phyloP scores from a whole-genome alignment of 2,329 filamentous ascomycete genomes.

The Lasiodiplodia theobromae region DNA sequence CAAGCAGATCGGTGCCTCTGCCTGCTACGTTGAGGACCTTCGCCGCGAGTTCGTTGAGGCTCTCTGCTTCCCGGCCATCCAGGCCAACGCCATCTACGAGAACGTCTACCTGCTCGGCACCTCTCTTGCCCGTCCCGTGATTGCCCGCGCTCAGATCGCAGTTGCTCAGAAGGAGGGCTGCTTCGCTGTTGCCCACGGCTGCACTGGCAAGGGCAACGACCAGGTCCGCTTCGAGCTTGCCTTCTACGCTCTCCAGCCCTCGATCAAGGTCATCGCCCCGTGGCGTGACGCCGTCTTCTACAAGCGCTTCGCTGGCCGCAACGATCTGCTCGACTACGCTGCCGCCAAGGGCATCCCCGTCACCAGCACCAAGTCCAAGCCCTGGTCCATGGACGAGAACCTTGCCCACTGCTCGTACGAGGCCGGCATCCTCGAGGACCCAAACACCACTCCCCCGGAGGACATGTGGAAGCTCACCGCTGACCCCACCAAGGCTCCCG shows the following conservation, averaged over 20 bases:
- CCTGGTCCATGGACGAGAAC: constrained; percentile 74
- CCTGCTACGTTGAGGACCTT: constrained; percentile 69
- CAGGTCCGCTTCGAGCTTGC: constrained; percentile 71
- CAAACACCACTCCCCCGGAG: constrained; percentile 68
- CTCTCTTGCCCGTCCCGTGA: constrained; percentile 72
- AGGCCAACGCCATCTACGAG: constrained; percentile 69
- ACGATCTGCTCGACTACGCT: constrained; percentile 77
- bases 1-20: constrained; percentile 70
- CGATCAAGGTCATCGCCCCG: constrained; percentile 76
- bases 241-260: constrained; percentile 68
- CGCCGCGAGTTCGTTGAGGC: constrained; percentile 80
- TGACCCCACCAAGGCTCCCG: constrained; percentile 73
- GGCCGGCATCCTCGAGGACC: constrained; percentile 75
- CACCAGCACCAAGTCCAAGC: constrained; percentile 74
- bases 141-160: constrained; percentile 70
- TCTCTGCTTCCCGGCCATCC: constrained; percentile 80
- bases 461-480: constrained; percentile 83
- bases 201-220: constrained; percentile 63
- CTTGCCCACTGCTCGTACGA: constrained; percentile 82
- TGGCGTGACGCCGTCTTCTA: constrained; percentile 76
- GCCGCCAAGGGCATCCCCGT: constrained; percentile 72
- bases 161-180: constrained; percentile 70
- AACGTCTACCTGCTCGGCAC: constrained; percentile 69
- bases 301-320: constrained; percentile 73
- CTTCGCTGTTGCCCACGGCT: constrained; percentile 57